Conservation (phyloP, 2,329 filamentous ascomycete species). For the Teratosphaeria zuluensis region DNA sequence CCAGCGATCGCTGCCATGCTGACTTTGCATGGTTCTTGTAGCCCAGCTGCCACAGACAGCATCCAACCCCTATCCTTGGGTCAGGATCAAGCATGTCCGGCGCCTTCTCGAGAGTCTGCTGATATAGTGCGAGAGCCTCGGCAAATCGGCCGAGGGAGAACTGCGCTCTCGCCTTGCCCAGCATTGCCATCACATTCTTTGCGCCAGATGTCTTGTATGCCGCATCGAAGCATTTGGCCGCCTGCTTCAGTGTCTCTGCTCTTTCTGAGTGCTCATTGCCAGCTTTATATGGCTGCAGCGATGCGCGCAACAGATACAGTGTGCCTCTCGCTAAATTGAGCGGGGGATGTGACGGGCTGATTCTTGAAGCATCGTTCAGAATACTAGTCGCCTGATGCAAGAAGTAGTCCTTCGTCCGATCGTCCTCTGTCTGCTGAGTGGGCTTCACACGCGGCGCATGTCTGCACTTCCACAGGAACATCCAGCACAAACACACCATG, state of each 20-base stretch:
- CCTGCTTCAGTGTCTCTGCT: slow-evolving; percentile 70
- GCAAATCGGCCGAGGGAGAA: slow-evolving; percentile 81
- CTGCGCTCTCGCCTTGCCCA: slow-evolving; percentile 79
- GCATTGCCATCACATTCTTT: slow-evolving; percentile 81
- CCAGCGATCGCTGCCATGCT: slow-evolving; percentile 81
- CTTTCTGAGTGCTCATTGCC: slow-evolving; percentile 58
- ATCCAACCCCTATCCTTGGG: slow-evolving; percentile 89
- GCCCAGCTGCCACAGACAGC: slow-evolving; percentile 93
- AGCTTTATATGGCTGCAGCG: slow-evolving; percentile 67
- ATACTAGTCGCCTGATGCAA: slow-evolving; percentile 82
- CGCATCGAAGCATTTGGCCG: slow-evolving; percentile 90
- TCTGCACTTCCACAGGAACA: slow-evolving; percentile 81
- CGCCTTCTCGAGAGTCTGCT: slow-evolving; percentile 76
- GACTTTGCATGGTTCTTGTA: slow-evolving; percentile 85
- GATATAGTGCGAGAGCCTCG: slow-evolving; percentile 75
- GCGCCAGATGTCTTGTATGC: slow-evolving; percentile 74
- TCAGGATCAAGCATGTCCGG: slow-evolving; percentile 86
- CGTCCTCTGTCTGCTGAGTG: slow-evolving; percentile 54
- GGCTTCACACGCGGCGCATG: slow-evolving; percentile 60
- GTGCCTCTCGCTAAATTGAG: slow-evolving; percentile 87
- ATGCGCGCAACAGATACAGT: slow-evolving; percentile 76
- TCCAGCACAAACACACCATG: slow-evolving; percentile 77
- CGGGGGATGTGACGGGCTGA: slow-evolving; percentile 86
- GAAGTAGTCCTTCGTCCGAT: slow-evolving; percentile 87
- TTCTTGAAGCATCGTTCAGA: slow-evolving; percentile 87